Evolutionary conservation across 352 stramenopile genomes (phyloP).

Genomic region (Phytophthora megakarya): DNA sequence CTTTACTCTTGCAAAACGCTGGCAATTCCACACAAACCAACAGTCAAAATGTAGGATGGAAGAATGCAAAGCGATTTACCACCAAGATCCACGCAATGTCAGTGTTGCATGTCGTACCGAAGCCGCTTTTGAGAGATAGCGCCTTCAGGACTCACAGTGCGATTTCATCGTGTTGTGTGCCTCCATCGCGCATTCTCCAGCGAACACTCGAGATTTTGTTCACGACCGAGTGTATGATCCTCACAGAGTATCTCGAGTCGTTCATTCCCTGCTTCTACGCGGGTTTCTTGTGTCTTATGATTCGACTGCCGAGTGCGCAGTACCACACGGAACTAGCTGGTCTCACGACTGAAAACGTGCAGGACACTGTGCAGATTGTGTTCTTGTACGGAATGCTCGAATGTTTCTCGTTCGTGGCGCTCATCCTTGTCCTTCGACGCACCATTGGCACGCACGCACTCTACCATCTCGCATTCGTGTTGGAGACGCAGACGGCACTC

Average conservation of each 20-base stretch:
- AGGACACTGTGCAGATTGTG: constrained; percentile 11
- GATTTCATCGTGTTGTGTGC: not conserved
- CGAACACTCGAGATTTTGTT: constrained; percentile 30
- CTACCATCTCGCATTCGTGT: not conserved
- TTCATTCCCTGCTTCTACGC: constrained; percentile 41
- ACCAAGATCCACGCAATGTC: not conserved
- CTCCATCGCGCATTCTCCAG: constrained; percentile 9
- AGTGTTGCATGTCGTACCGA: not conserved
- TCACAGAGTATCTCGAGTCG: constrained; percentile 47
- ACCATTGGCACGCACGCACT: not conserved
- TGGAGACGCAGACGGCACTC: not conserved
- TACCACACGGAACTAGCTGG: constrained; percentile 39
- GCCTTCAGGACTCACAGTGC: not conserved
- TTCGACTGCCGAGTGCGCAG: constrained; percentile 26
- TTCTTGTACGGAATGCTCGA: constrained; percentile 33
- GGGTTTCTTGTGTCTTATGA: constrained; percentile 24
- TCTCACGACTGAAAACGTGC: constrained; percentile 13
- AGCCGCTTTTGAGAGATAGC: not conserved
- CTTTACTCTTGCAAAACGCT: not conserved
- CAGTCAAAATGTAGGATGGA: not conserved
- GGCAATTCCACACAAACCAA: not conserved
- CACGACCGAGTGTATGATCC: constrained; percentile 37
- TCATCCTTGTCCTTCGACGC: not conserved
- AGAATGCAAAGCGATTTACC: not conserved
- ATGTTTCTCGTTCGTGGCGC: constrained; percentile 17